Conservation (phyloP, 345 rosid species). For the Gossypium longicalyx region DNA sequence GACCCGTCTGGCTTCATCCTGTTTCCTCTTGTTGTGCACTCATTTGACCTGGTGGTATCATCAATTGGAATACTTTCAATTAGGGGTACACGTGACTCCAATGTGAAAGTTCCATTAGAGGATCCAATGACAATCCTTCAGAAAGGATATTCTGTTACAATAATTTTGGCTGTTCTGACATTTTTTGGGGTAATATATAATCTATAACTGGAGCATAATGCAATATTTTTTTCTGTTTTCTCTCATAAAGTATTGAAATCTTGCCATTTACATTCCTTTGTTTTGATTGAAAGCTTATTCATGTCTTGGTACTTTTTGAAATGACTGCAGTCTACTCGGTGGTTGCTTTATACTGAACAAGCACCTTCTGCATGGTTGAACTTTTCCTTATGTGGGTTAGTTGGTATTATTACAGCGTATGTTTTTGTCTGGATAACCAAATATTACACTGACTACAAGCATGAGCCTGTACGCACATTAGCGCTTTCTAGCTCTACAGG, state of each 20-base stretch:
- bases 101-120: conserved; percentile 68
- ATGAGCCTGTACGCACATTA: conserved; percentile 86
- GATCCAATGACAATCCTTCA: conserved; percentile 97
- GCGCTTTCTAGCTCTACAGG: conserved; percentile 97
- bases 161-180: conserved; percentile 85
- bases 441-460: conserved; percentile 97
- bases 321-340: conserved; percentile 77
- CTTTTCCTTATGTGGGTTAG: conserved; percentile 91
- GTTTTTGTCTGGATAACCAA: conserved; percentile 86
- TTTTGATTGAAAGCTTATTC: background rate
- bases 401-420: conserved; percentile 95
- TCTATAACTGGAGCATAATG: conserved; percentile 11
- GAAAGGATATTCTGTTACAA: conserved; percentile 90
- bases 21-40: conserved; percentile 96
- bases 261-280: background rate
- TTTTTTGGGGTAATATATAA: conserved; percentile 70
- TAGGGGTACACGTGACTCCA: conserved; percentile 68
- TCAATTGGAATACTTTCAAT: conserved; percentile 90
- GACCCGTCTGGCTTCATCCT: conserved; percentile 97
- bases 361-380: conserved; percentile 98
- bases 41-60: conserved; percentile 91
- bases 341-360: conserved; percentile 95
- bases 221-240: background rate
- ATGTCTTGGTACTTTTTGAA: conserved; percentile 11
- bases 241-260: background rate